These are phyloP conservation scores for Phoenix dactylifera DNA, from an alignment of 176 grass and related monocot species.

Conservation along the genomic window DNA sequence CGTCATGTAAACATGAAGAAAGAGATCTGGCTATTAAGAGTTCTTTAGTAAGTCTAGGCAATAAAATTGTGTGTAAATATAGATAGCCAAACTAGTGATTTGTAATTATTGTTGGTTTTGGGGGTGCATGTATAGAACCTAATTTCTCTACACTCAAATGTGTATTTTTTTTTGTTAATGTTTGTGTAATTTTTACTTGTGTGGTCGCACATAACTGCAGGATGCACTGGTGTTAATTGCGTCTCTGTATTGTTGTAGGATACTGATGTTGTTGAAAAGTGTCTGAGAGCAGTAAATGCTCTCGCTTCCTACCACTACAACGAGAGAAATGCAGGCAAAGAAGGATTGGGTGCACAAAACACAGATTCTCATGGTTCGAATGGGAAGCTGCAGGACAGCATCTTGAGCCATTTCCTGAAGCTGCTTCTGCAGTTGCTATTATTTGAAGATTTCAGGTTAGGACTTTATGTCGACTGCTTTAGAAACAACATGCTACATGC, in stretches of 20 bases:
- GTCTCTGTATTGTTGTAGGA: constrained; percentile 48
- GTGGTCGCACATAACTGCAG: no score
- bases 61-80: no score
- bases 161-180: no score
- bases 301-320: constrained; percentile 91
- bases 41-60: no score
- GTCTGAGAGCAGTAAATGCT: constrained; percentile 70
- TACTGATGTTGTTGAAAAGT: constrained; percentile 83
- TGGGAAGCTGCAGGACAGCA: constrained; percentile 60
- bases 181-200: no score
- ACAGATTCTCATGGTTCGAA: constrained; percentile 54
- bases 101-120: no score
- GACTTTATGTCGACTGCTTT: not conserved
- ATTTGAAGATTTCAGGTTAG: constrained; percentile 90
- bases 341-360: constrained; percentile 44
- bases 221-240: constrained; percentile 5
- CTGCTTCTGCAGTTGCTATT: constrained; percentile 72
- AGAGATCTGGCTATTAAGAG: no score
- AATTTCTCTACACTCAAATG: no score
- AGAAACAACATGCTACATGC: no score
- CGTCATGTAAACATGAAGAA: no score
- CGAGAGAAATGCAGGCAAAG: constrained; percentile 60
- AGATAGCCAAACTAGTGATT: no score
- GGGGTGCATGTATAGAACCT: no score
- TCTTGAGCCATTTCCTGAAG: constrained; percentile 73